phyloP scores from a whole-genome alignment of 257 asterid genomes.

The Solanum chaucha region DNA sequence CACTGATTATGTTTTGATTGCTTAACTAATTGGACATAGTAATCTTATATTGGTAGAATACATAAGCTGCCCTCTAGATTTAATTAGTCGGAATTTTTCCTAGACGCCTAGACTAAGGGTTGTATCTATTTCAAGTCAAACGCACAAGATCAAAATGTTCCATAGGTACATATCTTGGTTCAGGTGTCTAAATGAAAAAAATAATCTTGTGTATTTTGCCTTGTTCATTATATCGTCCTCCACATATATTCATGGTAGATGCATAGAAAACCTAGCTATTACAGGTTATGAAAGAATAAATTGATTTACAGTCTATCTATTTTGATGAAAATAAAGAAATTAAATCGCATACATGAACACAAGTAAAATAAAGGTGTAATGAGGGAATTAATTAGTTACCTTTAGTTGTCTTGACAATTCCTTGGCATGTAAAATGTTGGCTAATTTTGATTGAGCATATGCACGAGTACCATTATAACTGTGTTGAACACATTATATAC shows the following conservation, averaged over 20 bases:
- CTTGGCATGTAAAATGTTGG: slow-evolving; percentile 86
- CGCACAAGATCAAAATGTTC: neutral
- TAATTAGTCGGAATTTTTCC: neutral
- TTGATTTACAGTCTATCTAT: neutral
- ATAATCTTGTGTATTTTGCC: neutral
- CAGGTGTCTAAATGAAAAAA: neutral
- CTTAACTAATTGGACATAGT: neutral
- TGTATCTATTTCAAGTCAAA: neutral
- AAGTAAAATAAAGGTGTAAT: neutral
- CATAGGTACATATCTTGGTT: neutral
- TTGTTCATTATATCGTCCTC: neutral
- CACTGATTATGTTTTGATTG: neutral
- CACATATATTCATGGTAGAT: neutral
- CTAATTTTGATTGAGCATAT: slow-evolving; percentile 82
- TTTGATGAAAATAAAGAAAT: neutral
- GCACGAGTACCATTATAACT: slow-evolving; percentile 82
- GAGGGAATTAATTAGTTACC: slow-evolving; percentile 28
- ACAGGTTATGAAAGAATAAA: too few relatives aligned
- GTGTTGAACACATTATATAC: slow-evolving; percentile 5
- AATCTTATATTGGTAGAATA: neutral
- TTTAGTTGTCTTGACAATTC: slow-evolving; percentile 72
- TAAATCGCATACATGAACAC: neutral
- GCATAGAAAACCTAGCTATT: neutral
- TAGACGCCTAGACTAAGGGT: neutral
- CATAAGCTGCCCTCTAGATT: neutral